Base-by-base conservation (phyloP, 2,329 filamentous ascomycete species). In the Blastomyces percursus region DNA sequence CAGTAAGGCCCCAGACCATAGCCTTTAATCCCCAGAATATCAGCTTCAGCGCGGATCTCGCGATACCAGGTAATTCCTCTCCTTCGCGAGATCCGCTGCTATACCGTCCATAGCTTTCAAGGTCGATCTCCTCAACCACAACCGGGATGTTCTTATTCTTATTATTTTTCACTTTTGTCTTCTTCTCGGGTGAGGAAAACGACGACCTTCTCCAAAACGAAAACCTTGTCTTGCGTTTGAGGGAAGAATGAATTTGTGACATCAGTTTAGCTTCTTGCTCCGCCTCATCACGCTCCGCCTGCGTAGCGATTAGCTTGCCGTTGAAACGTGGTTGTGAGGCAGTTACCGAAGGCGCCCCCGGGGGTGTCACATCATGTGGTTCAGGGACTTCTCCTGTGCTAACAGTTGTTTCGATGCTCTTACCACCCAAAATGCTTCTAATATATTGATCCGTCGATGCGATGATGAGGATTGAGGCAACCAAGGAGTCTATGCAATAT, bases 401-500 rank as follows among this genome's bases (percentile, higher is more conserved):
- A 32, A 65, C 66, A 0, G 71, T 66, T 2, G 68, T 65, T 59
- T 69, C 69, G 12, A 75, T 64, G 4, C 68, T 64, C 70, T 78
- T 76, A 38, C 72, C 70, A 4, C 71, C 73, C 3, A 80, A 66
- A 6, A 76, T 69, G 0, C 70, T 70, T 32, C 74, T 77, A 1
- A 74, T 77, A 14, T 68, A 66, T 61, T 76, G 70, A 59, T 80
- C 78, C 0, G 76, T 75, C 60, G 78, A 71, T 0, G 77, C 77
- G 19, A 80, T 74, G 2, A 76, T 73, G 21, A 81, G 67, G 8
- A 80, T 71, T 4, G 78, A 75, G 1, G 77, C 75, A 54, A 81
- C 69, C 14, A 80, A 67, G 5, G 77, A 77, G 65, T 81, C 79
- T 44, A 81, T 76, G 8, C 76, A 75, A 63, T 80, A 80, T 38